Percentiles rank a stretch among this genome's conserved stretches.
Evolutionary conservation across 768 basidiomycete genomes (phyloP).

Genomic region (Russula sp.): DNA sequence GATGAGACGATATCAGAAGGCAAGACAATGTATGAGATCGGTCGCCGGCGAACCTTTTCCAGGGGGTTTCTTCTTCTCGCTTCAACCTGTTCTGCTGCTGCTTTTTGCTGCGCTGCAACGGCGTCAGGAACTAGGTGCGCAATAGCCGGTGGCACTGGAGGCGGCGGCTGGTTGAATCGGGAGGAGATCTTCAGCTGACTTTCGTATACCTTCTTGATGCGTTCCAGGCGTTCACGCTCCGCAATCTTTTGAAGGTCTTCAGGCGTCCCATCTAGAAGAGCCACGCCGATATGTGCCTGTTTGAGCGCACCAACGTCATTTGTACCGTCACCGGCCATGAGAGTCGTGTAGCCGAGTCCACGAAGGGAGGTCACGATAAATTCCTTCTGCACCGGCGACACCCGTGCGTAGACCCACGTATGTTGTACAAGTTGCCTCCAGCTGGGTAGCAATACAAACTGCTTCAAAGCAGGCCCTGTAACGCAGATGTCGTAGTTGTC

Average conservation of each 20-base stretch:
- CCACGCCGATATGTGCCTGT: slow-evolving; percentile 96
- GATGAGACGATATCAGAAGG: slow-evolving; percentile 5
- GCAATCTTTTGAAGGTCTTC: slow-evolving; percentile 93
- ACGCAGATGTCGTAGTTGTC: slow-evolving; percentile 93
- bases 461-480: slow-evolving; percentile 90
- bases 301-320: slow-evolving; percentile 99
- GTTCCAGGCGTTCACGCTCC: slow-evolving; percentile 82
- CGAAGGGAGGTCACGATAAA: slow-evolving; percentile 89
- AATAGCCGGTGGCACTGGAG: slow-evolving; percentile 84
- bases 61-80: slow-evolving; percentile 81
- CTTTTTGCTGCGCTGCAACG: slow-evolving; percentile 83
- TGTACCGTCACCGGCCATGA: slow-evolving; percentile 99
- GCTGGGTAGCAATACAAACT: slow-evolving; percentile 63
- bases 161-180: slow-evolving; percentile 89
- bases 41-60: slow-evolving; percentile 62
- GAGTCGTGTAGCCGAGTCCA: slow-evolving; percentile 80
- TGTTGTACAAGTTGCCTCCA: slow-evolving; percentile 85
- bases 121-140: slow-evolving; percentile 86
- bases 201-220: slow-evolving; percentile 96
- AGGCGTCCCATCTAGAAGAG: slow-evolving; percentile 81
- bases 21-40: not conserved
- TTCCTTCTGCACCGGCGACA: slow-evolving; percentile 95
- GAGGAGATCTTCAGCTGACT: slow-evolving; percentile 87
- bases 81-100: slow-evolving; percentile 52
- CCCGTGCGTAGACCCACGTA: slow-evolving; percentile 98